Base-by-base conservation (phyloP, 768 basidiomycete genomes). In the Leccinum imitatum region DNA sequence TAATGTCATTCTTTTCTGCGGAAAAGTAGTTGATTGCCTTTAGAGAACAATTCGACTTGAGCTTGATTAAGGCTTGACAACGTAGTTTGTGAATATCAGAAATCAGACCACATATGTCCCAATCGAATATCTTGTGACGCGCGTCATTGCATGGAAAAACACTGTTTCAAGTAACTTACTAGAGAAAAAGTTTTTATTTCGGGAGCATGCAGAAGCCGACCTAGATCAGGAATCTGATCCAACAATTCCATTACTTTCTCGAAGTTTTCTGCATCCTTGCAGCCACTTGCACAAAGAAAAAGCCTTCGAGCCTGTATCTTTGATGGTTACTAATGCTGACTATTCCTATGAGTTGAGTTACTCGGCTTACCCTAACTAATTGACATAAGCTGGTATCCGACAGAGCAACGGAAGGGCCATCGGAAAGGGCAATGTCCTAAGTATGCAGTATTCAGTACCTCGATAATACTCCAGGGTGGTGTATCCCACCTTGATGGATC, bases 111-210 rank as follows among this genome's bases (percentile, higher is more conserved):
- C 35, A 19, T 6, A 63, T 19, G 27, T 56, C 50, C 65, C 59
- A 67, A 27, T 47, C 58, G 4, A 67, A 64, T 21, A 67, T 31
- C 66, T 67, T 51, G 8, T n/a, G 7, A 47, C 17, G 5, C 10
- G 15, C 3, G 44, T 67, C 19, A 63, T n/a, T 47, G 2, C 2
- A 31, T 23, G 17, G 7, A 1, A 23, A 50, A 50, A 46, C 14
- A 17, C 14, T 19, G 8, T 21, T 23, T 25, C 11, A 41, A 39
- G 19, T 33, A 17, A 23, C 62, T 35, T 51, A 64, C 66, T 15
- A 67, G 39, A 1, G 17, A 35, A 23, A 60, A 33, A 6, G 33
- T 50, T 14, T 25, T 31, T n/a, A 27, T 48, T 30, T 61, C 59
- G 1, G 51, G 62, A 11, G 19, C 19, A 15, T 63, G 31, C 25